Conservation (phyloP, 345 rosid genomes). For the Syzygium aromaticum region DNA sequence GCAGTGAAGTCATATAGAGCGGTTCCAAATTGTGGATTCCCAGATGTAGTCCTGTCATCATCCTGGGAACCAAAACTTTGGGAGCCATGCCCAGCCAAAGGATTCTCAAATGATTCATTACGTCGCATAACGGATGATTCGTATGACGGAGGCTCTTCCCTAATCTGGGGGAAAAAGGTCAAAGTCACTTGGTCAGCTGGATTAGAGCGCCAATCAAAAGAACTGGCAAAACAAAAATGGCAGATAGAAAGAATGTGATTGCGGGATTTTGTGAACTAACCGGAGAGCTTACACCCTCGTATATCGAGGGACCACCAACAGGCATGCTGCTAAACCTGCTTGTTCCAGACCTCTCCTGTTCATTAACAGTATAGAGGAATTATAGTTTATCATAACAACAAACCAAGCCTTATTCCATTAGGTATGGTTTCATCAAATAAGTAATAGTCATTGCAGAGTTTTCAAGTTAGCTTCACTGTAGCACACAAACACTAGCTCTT, state of each 20-base stretch:
- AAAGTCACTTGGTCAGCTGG: background rate
- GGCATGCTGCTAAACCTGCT: conserved; percentile 29
- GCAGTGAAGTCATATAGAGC: conserved; percentile 97
- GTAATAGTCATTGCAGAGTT: background rate
- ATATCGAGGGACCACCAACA: conserved; percentile 26
- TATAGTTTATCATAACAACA: background rate
- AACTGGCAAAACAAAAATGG: background rate
- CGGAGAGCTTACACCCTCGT: conserved; percentile 67
- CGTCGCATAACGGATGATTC: conserved; percentile 47
- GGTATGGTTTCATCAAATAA: too few species aligned
- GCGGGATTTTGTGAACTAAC: conserved; percentile 21
- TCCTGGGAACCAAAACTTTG: conserved; percentile 61
- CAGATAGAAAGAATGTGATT: background rate
- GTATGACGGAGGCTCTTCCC: conserved; percentile 94
- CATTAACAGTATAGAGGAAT: background rate
- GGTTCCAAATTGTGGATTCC: conserved; percentile 55
- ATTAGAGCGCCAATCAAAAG: background rate
- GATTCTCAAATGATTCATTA: conserved; percentile 70
- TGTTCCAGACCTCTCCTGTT: conserved; percentile 56
- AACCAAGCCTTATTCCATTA: background rate
- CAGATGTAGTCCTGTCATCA: conserved; percentile 49
- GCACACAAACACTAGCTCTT: background rate
- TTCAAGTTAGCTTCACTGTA: background rate
- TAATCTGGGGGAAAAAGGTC: conserved; percentile 35
- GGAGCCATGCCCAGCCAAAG: conserved; percentile 51